phyloP scores from a whole-genome alignment of 352 stramenopile genomes.

The Phytopythium kandeliae region DNA sequence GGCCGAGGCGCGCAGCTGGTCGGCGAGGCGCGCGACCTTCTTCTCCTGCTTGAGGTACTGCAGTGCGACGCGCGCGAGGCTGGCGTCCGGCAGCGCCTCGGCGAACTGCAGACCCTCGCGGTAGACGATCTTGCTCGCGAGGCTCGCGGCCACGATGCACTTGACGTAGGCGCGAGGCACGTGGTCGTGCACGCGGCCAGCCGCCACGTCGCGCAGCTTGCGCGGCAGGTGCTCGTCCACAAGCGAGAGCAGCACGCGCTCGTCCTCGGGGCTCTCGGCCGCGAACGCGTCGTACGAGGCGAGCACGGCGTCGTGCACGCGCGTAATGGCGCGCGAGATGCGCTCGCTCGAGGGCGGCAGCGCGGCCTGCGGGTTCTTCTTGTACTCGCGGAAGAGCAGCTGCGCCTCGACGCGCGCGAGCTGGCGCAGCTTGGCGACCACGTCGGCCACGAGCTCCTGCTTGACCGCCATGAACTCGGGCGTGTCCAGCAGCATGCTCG shows the following conservation, averaged over 20 bases:
- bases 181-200: conserved; percentile 90
- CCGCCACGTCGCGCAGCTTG: conserved; percentile 91
- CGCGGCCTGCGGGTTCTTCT: conserved; percentile 81
- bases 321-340: too few species aligned
- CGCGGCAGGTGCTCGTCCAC: conserved; percentile 91
- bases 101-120: conserved; percentile 96
- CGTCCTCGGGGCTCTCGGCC: conserved; percentile 75
- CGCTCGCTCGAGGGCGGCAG: too few species aligned
- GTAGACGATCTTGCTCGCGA: conserved; percentile 98
- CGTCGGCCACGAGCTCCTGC: too few species aligned
- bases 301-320: conserved; percentile 73
- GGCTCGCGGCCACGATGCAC: conserved; percentile 93
- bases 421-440: too few species aligned
- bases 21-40: too few species aligned
- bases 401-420: conserved; percentile 96
- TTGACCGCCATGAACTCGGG: too few species aligned
- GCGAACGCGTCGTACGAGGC: conserved; percentile 92
- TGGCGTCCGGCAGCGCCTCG: conserved; percentile 87
- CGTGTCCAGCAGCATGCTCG: too few species aligned
- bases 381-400: conserved; percentile 98
- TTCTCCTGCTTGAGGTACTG: too few species aligned
- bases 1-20: too few species aligned
- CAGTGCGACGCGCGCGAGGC: too few species aligned
- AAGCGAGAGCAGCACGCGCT: conserved; percentile 74
- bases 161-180: conserved; percentile 96